Base-by-base conservation (phyloP, 108 stramenopile genomes). In the Stephanodiscus triporus region DNA sequence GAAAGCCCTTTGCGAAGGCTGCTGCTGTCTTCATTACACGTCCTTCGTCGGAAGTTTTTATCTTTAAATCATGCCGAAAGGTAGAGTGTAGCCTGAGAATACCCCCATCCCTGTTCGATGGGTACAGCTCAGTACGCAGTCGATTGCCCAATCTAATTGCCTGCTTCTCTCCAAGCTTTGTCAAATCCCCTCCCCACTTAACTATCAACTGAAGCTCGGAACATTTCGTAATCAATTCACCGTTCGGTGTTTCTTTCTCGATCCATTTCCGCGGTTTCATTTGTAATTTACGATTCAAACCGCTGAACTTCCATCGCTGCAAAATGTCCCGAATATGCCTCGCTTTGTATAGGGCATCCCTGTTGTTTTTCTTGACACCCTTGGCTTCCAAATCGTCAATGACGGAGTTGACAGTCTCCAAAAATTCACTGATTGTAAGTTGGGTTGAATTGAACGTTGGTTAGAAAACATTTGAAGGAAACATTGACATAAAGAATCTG, bases 21-120 rank as follows among this genome's bases (percentile, higher is more conserved):
- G 99, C 98, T 0, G 97, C 99, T 54, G 99, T 99, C 68, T 99
- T 98, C 97, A 99, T 98, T 1, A 99, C 99, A 4, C 99, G 70
- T 0, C 99, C 99, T 84, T 99, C 99, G 71, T 99, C 97, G 17
- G 90, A 91, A 0, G 97, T 97, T 62, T 96, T 97, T 63, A 99
- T 98, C 73, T 99, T 99, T 38, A 98, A 69, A 75, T 99, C 99
- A 88, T 99, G 99, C 9, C 99, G 89, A 77, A 98, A 98, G 3
- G 99, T 98, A 30, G 97, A 95, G 80, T 99, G 99, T 24, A 99
- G 85, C 22, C 99, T 89, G 34, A 99, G 90, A 56, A 98, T 91
- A 10, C 97, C 97, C 22, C 97, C 97, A 45, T 89, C 89, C 14
- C 55, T 40, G 30, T 48, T 56, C 9, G 29, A 13, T 27, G 98